Conservation (phyloP, 768 basidiomycete species). For the Russula brevipes region DNA sequence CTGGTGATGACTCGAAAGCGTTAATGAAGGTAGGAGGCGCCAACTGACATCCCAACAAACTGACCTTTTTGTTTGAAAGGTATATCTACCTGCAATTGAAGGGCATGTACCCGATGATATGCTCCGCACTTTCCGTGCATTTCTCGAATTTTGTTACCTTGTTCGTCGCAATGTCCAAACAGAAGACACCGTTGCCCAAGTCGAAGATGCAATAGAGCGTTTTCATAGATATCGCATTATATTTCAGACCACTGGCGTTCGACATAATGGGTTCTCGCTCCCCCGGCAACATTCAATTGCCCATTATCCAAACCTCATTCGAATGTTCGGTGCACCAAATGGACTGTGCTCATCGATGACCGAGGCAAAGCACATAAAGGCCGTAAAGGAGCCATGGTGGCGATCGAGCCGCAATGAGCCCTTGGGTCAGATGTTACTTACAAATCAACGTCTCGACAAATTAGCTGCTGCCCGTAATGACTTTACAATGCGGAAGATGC, state of each 20-base stretch:
- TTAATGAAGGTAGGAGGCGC: neutral
- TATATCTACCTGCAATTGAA: neutral
- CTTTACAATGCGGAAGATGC: no score
- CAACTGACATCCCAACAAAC: no score
- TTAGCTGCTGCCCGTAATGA: no score
- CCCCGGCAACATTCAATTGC: neutral
- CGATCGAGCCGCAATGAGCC: neutral
- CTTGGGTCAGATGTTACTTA: no score
- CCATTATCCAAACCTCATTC: neutral
- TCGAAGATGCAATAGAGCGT: neutral
- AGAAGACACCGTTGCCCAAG: neutral
- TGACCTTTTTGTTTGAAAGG: neutral
- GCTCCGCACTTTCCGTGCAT: neutral
- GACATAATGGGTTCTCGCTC: neutral
- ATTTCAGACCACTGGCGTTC: neutral
- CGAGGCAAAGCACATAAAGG: neutral
- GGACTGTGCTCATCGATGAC: neutral
- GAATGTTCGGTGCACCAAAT: neutral
- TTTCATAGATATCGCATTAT: no score
- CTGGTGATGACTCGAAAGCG: neutral
- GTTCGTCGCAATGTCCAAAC: neutral
- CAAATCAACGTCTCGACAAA: no score
- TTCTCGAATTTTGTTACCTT: conserved; percentile 24
- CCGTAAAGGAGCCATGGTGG: neutral
- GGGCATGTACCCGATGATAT: neutral